A percentile compares a stretch with the other conserved stretches of the same genome.
Evolutionary conservation across 1,284 basidiomycete genomes (phyloP).

Genomic region (Xerocomus amazonicus): DNA sequence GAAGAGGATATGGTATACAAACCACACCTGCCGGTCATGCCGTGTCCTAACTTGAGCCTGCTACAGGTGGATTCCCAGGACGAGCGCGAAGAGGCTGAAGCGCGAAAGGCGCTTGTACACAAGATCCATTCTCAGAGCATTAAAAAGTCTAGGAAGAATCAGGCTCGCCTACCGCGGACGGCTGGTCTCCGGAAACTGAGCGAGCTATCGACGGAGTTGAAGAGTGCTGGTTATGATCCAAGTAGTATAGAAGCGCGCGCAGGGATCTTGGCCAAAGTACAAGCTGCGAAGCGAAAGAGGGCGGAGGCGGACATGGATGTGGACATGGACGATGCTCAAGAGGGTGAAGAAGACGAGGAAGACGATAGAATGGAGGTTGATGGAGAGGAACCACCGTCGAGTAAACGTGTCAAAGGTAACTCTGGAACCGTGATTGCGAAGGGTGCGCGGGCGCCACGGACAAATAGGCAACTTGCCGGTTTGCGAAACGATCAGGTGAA

Average conservation of each 20-base stretch:
- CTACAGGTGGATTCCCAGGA: constrained; percentile 86
- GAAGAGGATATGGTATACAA: constrained; percentile 76
- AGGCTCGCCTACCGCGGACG: constrained; percentile 81
- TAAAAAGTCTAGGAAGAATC: constrained; percentile 89
- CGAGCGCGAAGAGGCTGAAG: constrained; percentile 75
- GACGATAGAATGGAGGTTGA: constrained; percentile 68
- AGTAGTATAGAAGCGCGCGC: constrained; percentile 87
- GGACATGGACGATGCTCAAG: constrained; percentile 54
- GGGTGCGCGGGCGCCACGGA: constrained; percentile 56
- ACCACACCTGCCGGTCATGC: not conserved
- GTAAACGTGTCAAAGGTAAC: constrained; percentile 61
- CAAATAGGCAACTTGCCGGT: constrained; percentile 77
- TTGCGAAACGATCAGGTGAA: constrained; percentile 69
- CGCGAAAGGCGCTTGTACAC: constrained; percentile 64
- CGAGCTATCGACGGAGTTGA: constrained; percentile 81
- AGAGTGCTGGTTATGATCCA: constrained; percentile 87
- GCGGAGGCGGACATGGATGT: constrained; percentile 47
- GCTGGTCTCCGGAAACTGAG: constrained; percentile 83
- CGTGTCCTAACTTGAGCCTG: constrained; percentile 5
- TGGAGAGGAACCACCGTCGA: constrained; percentile 51
- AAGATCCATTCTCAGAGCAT: constrained; percentile 76
- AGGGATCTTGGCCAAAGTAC: constrained; percentile 74
- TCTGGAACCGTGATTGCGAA: constrained; percentile 52
- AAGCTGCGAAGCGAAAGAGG: constrained; percentile 72
- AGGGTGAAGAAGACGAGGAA: constrained; percentile 39